Conservation (phyloP, 371 early-diverging fungal genomes). For the Mucor piriformis region DNA sequence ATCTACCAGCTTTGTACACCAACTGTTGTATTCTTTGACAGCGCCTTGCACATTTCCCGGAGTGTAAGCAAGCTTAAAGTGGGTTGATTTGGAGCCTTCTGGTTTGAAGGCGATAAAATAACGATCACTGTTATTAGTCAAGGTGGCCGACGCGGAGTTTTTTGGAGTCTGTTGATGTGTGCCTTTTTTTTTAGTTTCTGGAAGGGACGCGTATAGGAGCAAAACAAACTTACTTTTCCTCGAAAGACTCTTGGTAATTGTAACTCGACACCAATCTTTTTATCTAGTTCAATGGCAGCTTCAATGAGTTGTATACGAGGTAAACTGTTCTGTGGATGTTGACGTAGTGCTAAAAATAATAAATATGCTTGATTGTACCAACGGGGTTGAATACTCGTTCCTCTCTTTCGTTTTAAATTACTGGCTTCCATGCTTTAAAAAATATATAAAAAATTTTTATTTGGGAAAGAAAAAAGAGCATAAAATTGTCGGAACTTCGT, state of each 20-base stretch:
- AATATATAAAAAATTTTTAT: no score
- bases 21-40: conserved; percentile 66
- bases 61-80: conserved; percentile 74
- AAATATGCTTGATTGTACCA: conserved; percentile 84
- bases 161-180: conserved; percentile 82
- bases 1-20: conserved; percentile 67
- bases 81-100: conserved; percentile 64
- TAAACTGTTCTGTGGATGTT: conserved; percentile 60
- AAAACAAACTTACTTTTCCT: conserved; percentile 65
- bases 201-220: neutral
- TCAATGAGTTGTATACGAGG: conserved; percentile 73
- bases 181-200: no score
- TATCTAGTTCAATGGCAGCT: conserved; percentile 72
- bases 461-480: neutral
- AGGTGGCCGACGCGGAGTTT: conserved; percentile 78
- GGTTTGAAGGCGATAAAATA: conserved; percentile 74
- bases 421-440: no score
- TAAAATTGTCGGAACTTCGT: neutral
- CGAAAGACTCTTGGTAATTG: conserved; percentile 74
- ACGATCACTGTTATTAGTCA: conserved; percentile 79
- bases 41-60: conserved; percentile 77
- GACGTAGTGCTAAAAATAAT: conserved; percentile 70
- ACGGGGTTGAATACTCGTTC: conserved; percentile 48
- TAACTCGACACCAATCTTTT: conserved; percentile 65
- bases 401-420: neutral